Conservation (phyloP, 106 monocot species). For the Amphibolis antarctica region DNA sequence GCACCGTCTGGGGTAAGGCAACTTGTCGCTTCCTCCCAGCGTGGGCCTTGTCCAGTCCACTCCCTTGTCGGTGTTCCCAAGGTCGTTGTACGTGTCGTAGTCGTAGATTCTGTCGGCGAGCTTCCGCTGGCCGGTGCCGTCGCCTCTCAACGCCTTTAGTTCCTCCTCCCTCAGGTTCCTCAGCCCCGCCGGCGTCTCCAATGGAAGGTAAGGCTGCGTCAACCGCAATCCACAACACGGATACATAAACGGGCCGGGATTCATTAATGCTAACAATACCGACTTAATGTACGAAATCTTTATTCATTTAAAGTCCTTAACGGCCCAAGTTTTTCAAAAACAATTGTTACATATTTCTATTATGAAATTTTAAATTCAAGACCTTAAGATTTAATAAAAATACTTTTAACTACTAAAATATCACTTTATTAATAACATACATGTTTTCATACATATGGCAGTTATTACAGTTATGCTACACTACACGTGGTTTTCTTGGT, state of each 20-base stretch:
- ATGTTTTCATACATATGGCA: background rate
- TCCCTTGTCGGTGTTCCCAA: slow-evolving; percentile 71
- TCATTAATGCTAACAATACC: too few species aligned
- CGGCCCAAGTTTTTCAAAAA: too few species aligned
- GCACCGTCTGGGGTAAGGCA: slow-evolving; percentile 54
- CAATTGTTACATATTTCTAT: too few species aligned
- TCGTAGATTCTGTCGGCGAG: slow-evolving; percentile 49
- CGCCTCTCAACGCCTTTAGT: slow-evolving; percentile 58
- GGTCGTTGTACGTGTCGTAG: slow-evolving; percentile 52
- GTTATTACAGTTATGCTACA: too few species aligned
- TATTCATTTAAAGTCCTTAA: too few species aligned
- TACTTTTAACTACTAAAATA: too few species aligned
- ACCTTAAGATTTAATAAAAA: too few species aligned
- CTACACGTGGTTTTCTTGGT: too few species aligned
- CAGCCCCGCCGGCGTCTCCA: slow-evolving; percentile 71
- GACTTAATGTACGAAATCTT: too few species aligned
- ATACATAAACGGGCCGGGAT: too few species aligned
- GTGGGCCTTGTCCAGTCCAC: slow-evolving; percentile 22
- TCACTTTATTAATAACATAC: too few species aligned
- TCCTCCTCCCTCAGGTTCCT: slow-evolving; percentile 47
- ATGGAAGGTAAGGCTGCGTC: slow-evolving; percentile 68
- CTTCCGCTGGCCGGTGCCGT: slow-evolving; percentile 51
- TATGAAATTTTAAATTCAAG: too few species aligned
- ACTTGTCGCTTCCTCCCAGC: slow-evolving; percentile 42
- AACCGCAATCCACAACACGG: background rate